These are phyloP conservation scores for Hyaloperonospora arabidopsidis DNA, from an alignment of 352 stramenopile genomes.

Conservation along the genomic window DNA sequence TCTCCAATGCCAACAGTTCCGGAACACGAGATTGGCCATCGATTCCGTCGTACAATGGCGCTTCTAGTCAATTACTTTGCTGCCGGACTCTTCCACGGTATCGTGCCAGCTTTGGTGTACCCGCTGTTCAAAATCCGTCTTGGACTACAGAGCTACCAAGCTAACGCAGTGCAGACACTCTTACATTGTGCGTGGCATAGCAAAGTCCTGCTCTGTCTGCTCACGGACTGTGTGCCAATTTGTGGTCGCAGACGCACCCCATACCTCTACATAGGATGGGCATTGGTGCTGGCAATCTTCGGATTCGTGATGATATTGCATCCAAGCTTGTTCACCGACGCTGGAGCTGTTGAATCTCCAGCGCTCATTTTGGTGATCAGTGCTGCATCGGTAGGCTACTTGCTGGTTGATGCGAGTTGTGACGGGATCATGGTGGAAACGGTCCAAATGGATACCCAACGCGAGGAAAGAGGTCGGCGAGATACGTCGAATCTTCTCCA, in stretches of 20 bases:
- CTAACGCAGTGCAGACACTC: slow-evolving; percentile 49
- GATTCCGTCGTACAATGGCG: slow-evolving; percentile 21
- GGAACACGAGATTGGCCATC: slow-evolving; percentile 7
- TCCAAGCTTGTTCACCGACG: slow-evolving; percentile 11
- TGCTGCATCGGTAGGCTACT: slow-evolving; percentile 41
- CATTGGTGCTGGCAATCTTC: slow-evolving; percentile 37
- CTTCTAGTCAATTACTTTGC: slow-evolving; percentile 64
- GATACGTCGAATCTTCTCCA: slow-evolving; percentile 21
- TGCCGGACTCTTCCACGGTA: slow-evolving; percentile 60
- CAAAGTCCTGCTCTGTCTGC: slow-evolving; percentile 56
- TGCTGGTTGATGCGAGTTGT: slow-evolving; percentile 60
- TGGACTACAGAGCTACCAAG: slow-evolving; percentile 54
- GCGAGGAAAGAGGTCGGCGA: slow-evolving; percentile 1
- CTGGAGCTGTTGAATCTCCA: slow-evolving; percentile 23
- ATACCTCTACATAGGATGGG: slow-evolving; percentile 62
- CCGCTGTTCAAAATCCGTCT: slow-evolving; percentile 71
- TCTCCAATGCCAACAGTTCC: slow-evolving; percentile 12
- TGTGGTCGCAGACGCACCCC: slow-evolving; percentile 51
- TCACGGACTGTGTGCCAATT: slow-evolving; percentile 56
- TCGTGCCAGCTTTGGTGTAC: slow-evolving; percentile 58
- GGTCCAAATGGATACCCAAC: slow-evolving; percentile 47
- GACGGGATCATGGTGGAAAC: slow-evolving; percentile 77
- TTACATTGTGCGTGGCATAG: slow-evolving; percentile 59
- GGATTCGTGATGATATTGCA: slow-evolving; percentile 20
- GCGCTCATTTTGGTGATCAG: slow-evolving; percentile 43